Evolutionary conservation across 208 protist genomes (phyloP).

Genomic region (Trypanosomatidae sp.): DNA sequence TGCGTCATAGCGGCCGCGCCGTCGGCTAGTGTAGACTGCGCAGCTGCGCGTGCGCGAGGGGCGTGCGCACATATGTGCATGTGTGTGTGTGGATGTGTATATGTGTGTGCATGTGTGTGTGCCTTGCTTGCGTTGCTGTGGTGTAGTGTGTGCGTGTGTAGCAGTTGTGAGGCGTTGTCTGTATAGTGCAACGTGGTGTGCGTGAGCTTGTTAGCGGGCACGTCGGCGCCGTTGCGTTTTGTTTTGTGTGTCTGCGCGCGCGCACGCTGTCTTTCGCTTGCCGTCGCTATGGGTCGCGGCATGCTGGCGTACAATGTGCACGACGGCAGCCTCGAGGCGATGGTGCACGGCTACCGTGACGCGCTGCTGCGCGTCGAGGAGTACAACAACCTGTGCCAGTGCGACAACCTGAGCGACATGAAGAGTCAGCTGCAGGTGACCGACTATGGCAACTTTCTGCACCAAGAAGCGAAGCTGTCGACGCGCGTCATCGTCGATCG

Average conservation of each 20-base stretch:
- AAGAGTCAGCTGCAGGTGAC: slow-evolving; percentile 96
- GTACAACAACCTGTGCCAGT: slow-evolving; percentile 97
- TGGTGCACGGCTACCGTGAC: slow-evolving; percentile 85
- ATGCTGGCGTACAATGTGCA: slow-evolving; percentile 80
- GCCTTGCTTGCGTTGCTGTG: neutral
- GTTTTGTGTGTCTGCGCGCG: neutral
- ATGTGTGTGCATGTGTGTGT: neutral
- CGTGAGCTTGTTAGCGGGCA: neutral
- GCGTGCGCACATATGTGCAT: neutral
- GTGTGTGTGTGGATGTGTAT: neutral
- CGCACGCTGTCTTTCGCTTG: neutral
- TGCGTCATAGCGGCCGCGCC: neutral
- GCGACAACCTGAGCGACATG: slow-evolving; percentile 96
- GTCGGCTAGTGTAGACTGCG: neutral
- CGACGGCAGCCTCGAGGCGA: slow-evolving; percentile 80
- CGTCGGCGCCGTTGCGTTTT: neutral
- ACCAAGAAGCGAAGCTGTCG: slow-evolving; percentile 89
- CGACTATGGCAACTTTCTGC: slow-evolving; percentile 96
- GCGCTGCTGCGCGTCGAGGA: slow-evolving; percentile 89
- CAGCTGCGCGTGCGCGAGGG: no score
- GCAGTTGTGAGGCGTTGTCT: neutral
- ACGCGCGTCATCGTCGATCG: slow-evolving; percentile 86
- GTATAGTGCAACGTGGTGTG: neutral
- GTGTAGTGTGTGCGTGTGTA: neutral
- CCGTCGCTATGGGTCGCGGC: slow-evolving; percentile 37